These are phyloP conservation scores for Neurospora sp. DNA, from an alignment of 495 filamentous ascomycete species.

Conservation along the genomic window DNA sequence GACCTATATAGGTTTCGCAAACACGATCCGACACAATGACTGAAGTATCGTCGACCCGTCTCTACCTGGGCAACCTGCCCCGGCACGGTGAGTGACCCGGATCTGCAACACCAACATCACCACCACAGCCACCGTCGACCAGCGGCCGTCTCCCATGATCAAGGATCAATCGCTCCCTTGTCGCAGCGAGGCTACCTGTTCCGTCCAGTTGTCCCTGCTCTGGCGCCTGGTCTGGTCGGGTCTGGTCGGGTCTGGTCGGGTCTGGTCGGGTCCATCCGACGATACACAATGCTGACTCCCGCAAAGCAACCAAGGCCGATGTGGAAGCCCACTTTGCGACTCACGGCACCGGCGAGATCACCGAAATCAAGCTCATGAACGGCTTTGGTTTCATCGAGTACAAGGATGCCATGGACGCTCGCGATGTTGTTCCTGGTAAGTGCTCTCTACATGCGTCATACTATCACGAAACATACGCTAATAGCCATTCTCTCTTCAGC, in stretches of 20 bases:
- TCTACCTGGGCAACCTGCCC: conserved; percentile 96
- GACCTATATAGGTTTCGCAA: background rate
- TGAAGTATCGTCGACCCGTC: conserved; percentile 83
- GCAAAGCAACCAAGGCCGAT: conserved; percentile 84
- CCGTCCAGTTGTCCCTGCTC: background rate
- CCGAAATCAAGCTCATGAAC: conserved; percentile 99
- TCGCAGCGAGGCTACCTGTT: background rate
- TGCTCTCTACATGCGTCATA: conserved; percentile 7
- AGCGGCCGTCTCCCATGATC: background rate
- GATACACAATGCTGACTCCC: conserved; percentile 10
- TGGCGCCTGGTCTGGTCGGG: background rate
- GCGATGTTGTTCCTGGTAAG: conserved; percentile 94
- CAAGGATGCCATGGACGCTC: conserved; percentile 92
- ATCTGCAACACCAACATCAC: conserved; percentile 25
- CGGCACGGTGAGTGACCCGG: conserved; percentile 67
- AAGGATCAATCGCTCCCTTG: background rate
- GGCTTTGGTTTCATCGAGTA: conserved; percentile 99
- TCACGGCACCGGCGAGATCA: conserved; percentile 93
- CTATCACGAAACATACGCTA: conserved; percentile 13
- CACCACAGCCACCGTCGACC: background rate
- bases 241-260: background rate
- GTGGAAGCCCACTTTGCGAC: conserved; percentile 92
- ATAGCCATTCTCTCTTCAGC: conserved; percentile 27
- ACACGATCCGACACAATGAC: conserved; percentile 36
- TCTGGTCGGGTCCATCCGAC: background rate